phyloP scores from a whole-genome alignment of 768 basidiomycete genomes.

The Trichaptum fuscoviolaceum region DNA sequence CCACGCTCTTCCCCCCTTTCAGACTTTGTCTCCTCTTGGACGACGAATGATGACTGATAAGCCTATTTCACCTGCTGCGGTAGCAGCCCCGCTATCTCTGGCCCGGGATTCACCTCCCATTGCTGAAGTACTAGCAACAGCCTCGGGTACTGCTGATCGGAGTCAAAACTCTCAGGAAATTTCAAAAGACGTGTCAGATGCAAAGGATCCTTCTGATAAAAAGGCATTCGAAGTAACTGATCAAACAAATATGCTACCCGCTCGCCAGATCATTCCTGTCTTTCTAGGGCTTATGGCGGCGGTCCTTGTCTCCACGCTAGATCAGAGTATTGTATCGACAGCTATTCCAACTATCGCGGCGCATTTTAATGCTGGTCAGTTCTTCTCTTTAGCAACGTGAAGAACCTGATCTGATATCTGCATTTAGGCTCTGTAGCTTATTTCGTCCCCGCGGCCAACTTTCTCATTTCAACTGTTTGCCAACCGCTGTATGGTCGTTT shows the following conservation, averaged over 20 bases:
- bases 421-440: constrained; percentile 45
- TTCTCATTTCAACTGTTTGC: constrained; percentile 61
- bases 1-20: too few species aligned
- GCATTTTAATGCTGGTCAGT: constrained; percentile 46
- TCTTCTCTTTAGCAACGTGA: not conserved
- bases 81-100: too few species aligned
- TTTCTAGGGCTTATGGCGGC: constrained; percentile 59
- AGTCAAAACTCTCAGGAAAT: not conserved
- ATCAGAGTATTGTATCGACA: constrained; percentile 71
- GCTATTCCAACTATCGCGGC: constrained; percentile 67
- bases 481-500: constrained; percentile 57
- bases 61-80: not conserved
- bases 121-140: too few species aligned
- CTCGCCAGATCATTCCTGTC: constrained; percentile 55
- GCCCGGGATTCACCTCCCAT: too few species aligned
- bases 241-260: constrained; percentile 71
- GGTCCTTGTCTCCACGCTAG: constrained; percentile 55
- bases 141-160: too few species aligned
- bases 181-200: not conserved
- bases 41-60: not conserved
- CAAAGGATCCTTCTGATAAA: not conserved
- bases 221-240: constrained; percentile 41
- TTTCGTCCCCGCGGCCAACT: constrained; percentile 71
- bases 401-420: not conserved
- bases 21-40: not conserved